These are phyloP conservation scores for Murraya koenigii DNA, from an alignment of 345 rosid species.

Conservation along the genomic window DNA sequence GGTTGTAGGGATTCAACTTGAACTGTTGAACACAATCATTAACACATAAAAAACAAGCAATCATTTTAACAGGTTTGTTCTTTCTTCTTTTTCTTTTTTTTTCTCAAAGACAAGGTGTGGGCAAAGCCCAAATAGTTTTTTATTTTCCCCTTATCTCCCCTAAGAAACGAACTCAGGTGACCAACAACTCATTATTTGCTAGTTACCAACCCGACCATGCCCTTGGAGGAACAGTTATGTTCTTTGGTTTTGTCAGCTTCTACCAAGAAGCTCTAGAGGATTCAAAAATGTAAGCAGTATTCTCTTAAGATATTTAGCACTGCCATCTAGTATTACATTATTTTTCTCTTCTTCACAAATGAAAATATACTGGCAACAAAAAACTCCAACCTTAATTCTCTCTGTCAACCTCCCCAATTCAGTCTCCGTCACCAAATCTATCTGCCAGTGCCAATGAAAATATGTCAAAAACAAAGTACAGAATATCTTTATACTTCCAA, in stretches of 20 bases:
- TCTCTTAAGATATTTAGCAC: not conserved
- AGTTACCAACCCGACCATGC: no score
- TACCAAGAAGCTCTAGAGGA: not conserved
- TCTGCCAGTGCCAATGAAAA: conserved; percentile 37
- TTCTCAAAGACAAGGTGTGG: no score
- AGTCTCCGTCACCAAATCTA: conserved; percentile 58
- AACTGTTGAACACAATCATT: not conserved
- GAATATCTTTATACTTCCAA: not conserved
- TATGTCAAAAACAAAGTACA: not conserved
- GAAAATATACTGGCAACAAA: not conserved
- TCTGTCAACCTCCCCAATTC: conserved; percentile 46
- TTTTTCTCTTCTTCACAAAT: not conserved
- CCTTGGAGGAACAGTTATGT: no score
- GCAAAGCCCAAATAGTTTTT: no score
- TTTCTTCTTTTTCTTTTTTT: no score
- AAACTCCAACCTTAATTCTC: conserved; percentile 53
- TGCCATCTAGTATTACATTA: not conserved
- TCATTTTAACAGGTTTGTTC: not conserved
- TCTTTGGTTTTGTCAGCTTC: no score
- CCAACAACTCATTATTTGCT: no score
- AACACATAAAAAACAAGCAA: not conserved
- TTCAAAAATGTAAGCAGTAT: not conserved
- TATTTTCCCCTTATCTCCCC: no score
- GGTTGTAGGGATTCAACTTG: not conserved
- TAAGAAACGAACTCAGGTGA: no score